phyloP scores from a whole-genome alignment of 805 yeast genomes.

The Ogataea degrootiae region DNA sequence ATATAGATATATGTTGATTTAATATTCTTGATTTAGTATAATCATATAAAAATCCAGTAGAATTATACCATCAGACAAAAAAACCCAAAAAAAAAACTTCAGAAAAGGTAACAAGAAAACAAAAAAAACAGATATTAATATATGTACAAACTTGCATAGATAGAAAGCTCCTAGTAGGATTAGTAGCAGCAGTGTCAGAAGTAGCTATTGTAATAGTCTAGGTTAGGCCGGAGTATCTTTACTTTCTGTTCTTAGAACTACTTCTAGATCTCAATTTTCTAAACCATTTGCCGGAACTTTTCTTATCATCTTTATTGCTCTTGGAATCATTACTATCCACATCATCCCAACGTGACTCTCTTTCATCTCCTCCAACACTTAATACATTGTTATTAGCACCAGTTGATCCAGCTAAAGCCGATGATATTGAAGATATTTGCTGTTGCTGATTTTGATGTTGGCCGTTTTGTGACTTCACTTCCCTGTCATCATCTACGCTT shows the following conservation, averaged over 20 bases:
- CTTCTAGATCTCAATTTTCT: constrained; percentile 35
- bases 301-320: constrained; percentile 8
- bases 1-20: background rate
- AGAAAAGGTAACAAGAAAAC: constrained; percentile 8
- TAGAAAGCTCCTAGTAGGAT: no score
- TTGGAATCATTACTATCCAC: constrained; percentile 16
- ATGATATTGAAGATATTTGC: no score
- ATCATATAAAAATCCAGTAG: background rate
- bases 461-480: no score
- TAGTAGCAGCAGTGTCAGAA: no score
- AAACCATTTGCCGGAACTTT: constrained; percentile 37
- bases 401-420: no score
- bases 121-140: background rate
- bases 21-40: constrained; percentile 12
- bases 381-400: no score
- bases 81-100: background rate
- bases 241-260: constrained; percentile 18
- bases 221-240: background rate
- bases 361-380: constrained; percentile 18
- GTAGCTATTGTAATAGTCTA: no score
- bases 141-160: no score
- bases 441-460: no score
- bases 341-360: constrained; percentile 28
- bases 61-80: background rate
- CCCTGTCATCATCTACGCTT: background rate